Conservation (phyloP, 2,329 filamentous ascomycete genomes). For the Neonectria faginata region DNA sequence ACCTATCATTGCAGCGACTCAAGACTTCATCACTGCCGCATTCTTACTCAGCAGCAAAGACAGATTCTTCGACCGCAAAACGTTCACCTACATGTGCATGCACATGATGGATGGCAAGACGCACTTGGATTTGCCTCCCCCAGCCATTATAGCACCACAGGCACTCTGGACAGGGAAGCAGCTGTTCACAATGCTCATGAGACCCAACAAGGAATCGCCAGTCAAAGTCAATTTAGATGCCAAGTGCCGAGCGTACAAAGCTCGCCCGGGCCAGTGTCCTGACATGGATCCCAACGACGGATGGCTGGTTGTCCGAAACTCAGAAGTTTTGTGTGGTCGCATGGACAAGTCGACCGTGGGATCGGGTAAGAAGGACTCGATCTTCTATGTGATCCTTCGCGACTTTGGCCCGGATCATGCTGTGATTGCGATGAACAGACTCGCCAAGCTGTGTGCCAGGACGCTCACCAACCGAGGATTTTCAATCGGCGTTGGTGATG, state of each 20-base stretch:
- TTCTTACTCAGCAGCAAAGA: constrained; percentile 94
- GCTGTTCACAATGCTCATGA: constrained; percentile 90
- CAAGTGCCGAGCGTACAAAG: constrained; percentile 84
- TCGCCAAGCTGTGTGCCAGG: constrained; percentile 90
- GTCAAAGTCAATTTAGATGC: constrained; percentile 94
- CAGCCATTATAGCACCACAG: constrained; percentile 86
- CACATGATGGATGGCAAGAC: constrained; percentile 90
- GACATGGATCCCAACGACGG: constrained; percentile 89
- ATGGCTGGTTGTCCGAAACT: constrained; percentile 94
- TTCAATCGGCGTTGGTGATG: constrained; percentile 95
- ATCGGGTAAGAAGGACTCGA: constrained; percentile 95
- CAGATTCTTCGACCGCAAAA: constrained; percentile 87
- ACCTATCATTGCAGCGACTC: constrained; percentile 97
- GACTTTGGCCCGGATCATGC: constrained; percentile 93
- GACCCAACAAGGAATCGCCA: constrained; percentile 84
- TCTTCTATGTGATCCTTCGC: constrained; percentile 96
- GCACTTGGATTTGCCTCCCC: constrained; percentile 85
- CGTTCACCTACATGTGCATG: constrained; percentile 89
- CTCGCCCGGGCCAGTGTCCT: constrained; percentile 66
- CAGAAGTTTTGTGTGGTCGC: constrained; percentile 94
- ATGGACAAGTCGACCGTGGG: constrained; percentile 99
- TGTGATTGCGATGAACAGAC: constrained; percentile 90
- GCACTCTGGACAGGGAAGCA: constrained; percentile 97
- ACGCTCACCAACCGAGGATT: constrained; percentile 92
- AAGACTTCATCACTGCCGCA: constrained; percentile 97